Base-by-base conservation (phyloP, 306 rosid genomes). In the Gillenia trifoliata region DNA sequence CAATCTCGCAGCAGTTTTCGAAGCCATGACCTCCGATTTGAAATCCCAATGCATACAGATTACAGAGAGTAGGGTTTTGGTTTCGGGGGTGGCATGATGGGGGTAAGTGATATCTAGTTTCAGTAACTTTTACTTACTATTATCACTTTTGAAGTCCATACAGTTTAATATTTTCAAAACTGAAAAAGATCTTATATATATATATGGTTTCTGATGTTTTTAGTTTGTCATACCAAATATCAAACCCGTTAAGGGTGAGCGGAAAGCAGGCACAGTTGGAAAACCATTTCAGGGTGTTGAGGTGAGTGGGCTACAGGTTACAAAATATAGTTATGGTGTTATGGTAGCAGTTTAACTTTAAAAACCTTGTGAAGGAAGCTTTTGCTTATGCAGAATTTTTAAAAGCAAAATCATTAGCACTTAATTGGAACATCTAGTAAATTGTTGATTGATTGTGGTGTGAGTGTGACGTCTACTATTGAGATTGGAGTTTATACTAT, bases 61-160 rank as follows among this genome's bases (percentile, higher is more conserved):
- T n/a, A n/a, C n/a, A n/a, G n/a, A n/a, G n/a, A n/a, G n/a, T n/a
- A n/a, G n/a, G n/a, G n/a, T n/a, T n/a, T n/a, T n/a, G n/a, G n/a
- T n/a, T n/a, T n/a, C n/a, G n/a, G n/a, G n/a, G n/a, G n/a, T 68
- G 98, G 97, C 81, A 94, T 91, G 98, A 94, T 96, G 8, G 98
- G 91, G 85, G 98, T 91, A 72, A 79, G 86, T 83, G 72, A 64
- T 63, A 56, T 77, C 38, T 70, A 67, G 73, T 72, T 78, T 59
- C 66, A 59, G 85, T 50, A 68, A 49, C 47, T 66, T 41, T 2
- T 36, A 33, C 31, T n/a, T 25, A 15, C 9, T 50, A 34, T n/a
- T 13, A 38, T 41, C 9, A 56, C 40, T 63, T 63, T 68, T 64
- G 63, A 61, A 45, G 67, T 59, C 13, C 30, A 29, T 62, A 30